Base-by-base conservation (phyloP, 1,284 basidiomycete species). In the Ceratobasidium sp. region DNA sequence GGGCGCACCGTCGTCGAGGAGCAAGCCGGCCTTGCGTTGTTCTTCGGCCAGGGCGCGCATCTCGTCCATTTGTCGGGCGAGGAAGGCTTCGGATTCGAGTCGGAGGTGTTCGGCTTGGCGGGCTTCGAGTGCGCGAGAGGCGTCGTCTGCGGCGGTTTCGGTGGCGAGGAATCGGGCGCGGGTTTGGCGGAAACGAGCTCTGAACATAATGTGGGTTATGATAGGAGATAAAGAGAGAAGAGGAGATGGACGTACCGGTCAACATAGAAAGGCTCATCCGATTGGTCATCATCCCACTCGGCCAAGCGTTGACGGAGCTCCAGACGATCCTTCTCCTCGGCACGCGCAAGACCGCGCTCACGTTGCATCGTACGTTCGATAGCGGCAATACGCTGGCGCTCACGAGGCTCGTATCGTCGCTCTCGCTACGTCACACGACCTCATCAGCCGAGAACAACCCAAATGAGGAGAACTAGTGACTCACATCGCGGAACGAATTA, bases 21-120 rank as follows among this genome's bases (percentile, higher is more conserved):
- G 86, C 84, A 97, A 89, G 39, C 96, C 95, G 13, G 94, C 93
- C 82, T 94, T 94, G 78, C 94, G 91, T 83, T 97, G 95, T 83
- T 95, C 93, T 66, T 94, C 93, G 23, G 94, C 94, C 39, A 97
- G 86, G 0, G 93, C 92, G 79, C 95, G 94, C 90, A 97, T 92
- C 84, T 97, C 95, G 80, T 94, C 94, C 93, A 96, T 95, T 83
- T 97, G 95, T 76, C 91, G 89, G 56, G 94, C 93, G 73, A 97
- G 87, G 88, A 97, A 96, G 80, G 92, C 93, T 84, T 97, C 95
- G 0, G 94, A 95, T 85, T 97, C 95, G 40, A 91, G 89, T 56
- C 94, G 91, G 28, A 97, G 87, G 81, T 95, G 94, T 82, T 94
- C 94, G 1, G 90, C 89, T 85, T 97, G 95, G 66, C 93, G 92